phyloP scores from a whole-genome alignment of 2,329 filamentous ascomycete genomes.

The Diaporthe eres region DNA sequence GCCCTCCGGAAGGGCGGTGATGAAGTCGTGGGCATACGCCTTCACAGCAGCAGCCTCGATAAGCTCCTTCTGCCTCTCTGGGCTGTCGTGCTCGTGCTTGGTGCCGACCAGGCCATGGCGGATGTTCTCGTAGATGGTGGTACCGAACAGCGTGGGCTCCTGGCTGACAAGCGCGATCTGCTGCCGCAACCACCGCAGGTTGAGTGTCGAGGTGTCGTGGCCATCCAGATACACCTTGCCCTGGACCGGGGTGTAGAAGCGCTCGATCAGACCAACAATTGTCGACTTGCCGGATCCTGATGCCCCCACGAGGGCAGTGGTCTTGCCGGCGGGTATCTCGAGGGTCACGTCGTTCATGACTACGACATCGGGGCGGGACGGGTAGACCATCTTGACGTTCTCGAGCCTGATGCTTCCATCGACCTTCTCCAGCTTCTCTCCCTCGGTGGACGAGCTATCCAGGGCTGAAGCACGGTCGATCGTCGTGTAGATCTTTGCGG shows the following conservation, averaged over 20 bases:
- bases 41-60: slow-evolving; percentile 87
- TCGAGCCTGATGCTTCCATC: slow-evolving; percentile 85
- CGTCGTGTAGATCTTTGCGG: slow-evolving; percentile 91
- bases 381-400: slow-evolving; percentile 93
- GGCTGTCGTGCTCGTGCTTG: slow-evolving; percentile 75
- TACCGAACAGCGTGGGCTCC: slow-evolving; percentile 91
- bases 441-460: slow-evolving; percentile 79
- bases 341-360: slow-evolving; percentile 90
- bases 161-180: slow-evolving; percentile 95
- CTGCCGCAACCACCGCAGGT: slow-evolving; percentile 90
- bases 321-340: slow-evolving; percentile 87
- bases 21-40: slow-evolving; percentile 96
- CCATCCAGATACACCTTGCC: slow-evolving; percentile 87
- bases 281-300: slow-evolving; percentile 97
- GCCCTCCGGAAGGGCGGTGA: slow-evolving; percentile 83
- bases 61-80: slow-evolving; percentile 78
- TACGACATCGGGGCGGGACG: slow-evolving; percentile 89
- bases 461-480: slow-evolving; percentile 91
- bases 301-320: slow-evolving; percentile 92
- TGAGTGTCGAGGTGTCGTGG: slow-evolving; percentile 83
- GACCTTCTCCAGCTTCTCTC: slow-evolving; percentile 80
- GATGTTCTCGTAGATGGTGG: slow-evolving; percentile 92
- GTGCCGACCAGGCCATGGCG: slow-evolving; percentile 92
- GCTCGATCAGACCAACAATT: slow-evolving; percentile 91
- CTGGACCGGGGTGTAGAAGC: slow-evolving; percentile 91